phyloP scores from a whole-genome alignment of 2,329 filamentous ascomycete species.

The Chrysosphaeria jannelii region DNA sequence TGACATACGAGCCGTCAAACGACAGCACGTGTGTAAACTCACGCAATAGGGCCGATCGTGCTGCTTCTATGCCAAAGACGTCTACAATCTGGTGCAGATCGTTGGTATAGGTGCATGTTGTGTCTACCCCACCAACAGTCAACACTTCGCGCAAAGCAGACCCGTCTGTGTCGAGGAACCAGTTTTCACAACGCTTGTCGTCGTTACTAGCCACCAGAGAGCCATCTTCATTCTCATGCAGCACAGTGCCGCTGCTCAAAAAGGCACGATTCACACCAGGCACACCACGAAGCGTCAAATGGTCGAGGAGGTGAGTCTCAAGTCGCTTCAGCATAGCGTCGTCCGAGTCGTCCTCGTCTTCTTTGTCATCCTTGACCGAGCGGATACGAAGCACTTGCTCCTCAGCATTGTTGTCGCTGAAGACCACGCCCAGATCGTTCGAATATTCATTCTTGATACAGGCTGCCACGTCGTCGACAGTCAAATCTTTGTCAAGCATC shows the following conservation, averaged over 20 bases:
- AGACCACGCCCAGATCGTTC: slow-evolving; percentile 67
- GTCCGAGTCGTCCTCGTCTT: slow-evolving; percentile 45
- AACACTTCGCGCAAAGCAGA: slow-evolving; percentile 65
- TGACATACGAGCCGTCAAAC: slow-evolving; percentile 98
- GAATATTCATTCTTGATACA: slow-evolving; percentile 75
- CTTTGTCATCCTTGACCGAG: slow-evolving; percentile 39
- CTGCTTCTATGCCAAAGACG: slow-evolving; percentile 88
- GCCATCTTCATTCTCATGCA: slow-evolving; percentile 38
- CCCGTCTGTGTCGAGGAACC: slow-evolving; percentile 86
- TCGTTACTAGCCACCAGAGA: slow-evolving; percentile 43
- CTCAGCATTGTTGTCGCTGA: slow-evolving; percentile 94
- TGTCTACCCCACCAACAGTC: slow-evolving; percentile 63
- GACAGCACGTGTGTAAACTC: slow-evolving; percentile 82
- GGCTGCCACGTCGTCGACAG: slow-evolving; percentile 66
- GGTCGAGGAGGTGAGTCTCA: slow-evolving; percentile 73
- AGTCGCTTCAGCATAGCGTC: slow-evolving; percentile 83
- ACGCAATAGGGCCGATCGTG: slow-evolving; percentile 55
- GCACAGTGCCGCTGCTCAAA: slow-evolving; percentile 50
- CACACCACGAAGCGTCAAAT: slow-evolving; percentile 72
- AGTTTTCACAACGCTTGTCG: slow-evolving; percentile 54
- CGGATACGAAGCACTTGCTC: slow-evolving; percentile 84
- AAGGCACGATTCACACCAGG: slow-evolving; percentile 72
- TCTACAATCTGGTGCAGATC: slow-evolving; percentile 85
- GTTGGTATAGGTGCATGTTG: slow-evolving; percentile 70
- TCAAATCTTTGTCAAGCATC: slow-evolving; percentile 78